These are phyloP conservation scores for Ogataea ramenticola DNA, from an alignment of 805 yeast genomes.

Conservation along the genomic window DNA sequence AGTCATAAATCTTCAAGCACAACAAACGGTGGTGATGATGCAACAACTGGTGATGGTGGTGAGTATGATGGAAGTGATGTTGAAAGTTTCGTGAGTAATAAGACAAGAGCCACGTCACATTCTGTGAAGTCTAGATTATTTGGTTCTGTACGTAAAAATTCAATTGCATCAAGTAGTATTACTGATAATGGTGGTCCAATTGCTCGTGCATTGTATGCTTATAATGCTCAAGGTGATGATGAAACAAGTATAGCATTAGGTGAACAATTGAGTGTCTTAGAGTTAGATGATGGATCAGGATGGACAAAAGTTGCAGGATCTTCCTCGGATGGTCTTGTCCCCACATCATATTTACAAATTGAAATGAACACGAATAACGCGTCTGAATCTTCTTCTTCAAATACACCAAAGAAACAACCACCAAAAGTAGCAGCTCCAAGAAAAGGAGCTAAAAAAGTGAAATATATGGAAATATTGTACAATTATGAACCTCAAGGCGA, in stretches of 20 bases:
- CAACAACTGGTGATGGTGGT: conserved; percentile 9
- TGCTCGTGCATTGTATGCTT: conserved; percentile 53
- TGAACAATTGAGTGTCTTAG: conserved; percentile 50
- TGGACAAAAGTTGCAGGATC: conserved; percentile 68
- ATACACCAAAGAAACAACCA: conserved; percentile 39
- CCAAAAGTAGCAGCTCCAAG: conserved; percentile 81
- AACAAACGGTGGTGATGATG: neutral
- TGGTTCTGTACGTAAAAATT: conserved; percentile 9
- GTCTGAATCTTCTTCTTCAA: conserved; percentile 4
- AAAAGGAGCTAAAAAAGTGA: conserved; percentile 59
- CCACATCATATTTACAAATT: conserved; percentile 67
- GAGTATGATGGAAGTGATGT: conserved; percentile 15
- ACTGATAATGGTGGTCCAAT: neutral
- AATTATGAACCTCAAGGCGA: conserved; percentile 73
- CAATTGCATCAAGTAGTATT: conserved; percentile 4
- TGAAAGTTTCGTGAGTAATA: conserved; percentile 20
- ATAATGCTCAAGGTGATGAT: conserved; percentile 64
- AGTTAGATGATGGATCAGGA: conserved; percentile 82
- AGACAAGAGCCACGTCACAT: conserved; percentile 14
- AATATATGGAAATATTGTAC: conserved; percentile 62
- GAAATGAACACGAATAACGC: conserved; percentile 9
- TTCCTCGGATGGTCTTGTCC: conserved; percentile 67
- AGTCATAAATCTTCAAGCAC: neutral
- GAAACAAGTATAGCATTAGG: conserved; percentile 61
- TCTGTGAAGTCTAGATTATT: conserved; percentile 20